Conservation (phyloP, 768 basidiomycete genomes). For the Lactifluus piperatus region DNA sequence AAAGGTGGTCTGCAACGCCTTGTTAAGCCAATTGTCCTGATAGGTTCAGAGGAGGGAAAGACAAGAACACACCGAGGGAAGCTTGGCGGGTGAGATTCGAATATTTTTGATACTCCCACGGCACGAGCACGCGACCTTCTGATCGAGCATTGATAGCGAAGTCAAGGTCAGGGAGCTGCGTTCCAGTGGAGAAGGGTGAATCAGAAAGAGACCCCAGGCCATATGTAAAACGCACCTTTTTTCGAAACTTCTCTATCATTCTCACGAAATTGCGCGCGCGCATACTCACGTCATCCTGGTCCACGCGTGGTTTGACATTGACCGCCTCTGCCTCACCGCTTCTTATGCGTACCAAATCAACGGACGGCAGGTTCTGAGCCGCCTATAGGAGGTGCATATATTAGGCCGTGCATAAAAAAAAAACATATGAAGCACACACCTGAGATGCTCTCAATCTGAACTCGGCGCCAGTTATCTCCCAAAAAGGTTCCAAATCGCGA, state of each 20-base stretch:
- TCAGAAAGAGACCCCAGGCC: not conserved
- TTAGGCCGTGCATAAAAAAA: slow-evolving; percentile 5
- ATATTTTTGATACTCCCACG: slow-evolving; percentile 78
- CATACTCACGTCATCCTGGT: slow-evolving; percentile 63
- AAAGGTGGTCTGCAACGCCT: slow-evolving; percentile 40
- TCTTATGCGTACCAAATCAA: slow-evolving; percentile 77
- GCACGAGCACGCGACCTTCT: slow-evolving; percentile 87
- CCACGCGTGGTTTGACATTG: slow-evolving; percentile 46
- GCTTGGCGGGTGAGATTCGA: slow-evolving; percentile 55
- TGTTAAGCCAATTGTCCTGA: slow-evolving; percentile 24
- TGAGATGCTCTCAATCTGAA: slow-evolving; percentile 52
- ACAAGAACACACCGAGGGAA: slow-evolving; percentile 26
- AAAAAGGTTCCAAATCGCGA: slow-evolving; percentile 80
- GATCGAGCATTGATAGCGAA: slow-evolving; percentile 90
- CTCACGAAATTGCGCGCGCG: slow-evolving; percentile 67
- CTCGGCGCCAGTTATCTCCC: slow-evolving; percentile 63
- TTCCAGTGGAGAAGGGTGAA: slow-evolving; percentile 2
- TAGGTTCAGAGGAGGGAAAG: not conserved
- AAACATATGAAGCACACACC: slow-evolving; percentile 31
- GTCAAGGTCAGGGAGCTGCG: slow-evolving; percentile 86
- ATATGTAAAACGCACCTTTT: slow-evolving; percentile 37
- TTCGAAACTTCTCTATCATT: slow-evolving; percentile 66
- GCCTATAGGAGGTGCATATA: slow-evolving; percentile 25
- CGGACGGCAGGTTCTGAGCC: slow-evolving; percentile 72
- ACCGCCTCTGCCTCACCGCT: slow-evolving; percentile 53